phyloP scores from a whole-genome alignment of 805 yeast genomes.

The Blastobotrys americana region DNA sequence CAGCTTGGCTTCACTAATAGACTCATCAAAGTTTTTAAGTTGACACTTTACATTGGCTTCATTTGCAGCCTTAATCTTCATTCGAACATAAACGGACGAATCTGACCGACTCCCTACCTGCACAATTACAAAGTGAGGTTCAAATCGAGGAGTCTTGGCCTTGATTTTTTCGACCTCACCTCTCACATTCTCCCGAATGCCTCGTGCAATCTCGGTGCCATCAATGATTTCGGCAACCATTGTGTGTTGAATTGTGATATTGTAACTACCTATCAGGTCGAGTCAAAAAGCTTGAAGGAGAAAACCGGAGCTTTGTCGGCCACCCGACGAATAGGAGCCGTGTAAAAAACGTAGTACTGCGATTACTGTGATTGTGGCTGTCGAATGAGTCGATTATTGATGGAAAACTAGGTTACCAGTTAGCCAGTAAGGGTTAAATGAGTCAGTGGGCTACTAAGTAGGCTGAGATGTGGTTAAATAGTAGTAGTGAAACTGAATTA shows the following conservation, averaged over 20 bases:
- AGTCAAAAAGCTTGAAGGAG: no score
- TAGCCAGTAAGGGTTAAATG: no score
- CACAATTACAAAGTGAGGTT: constrained; percentile 72
- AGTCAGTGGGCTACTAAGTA: no score
- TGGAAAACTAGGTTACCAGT: no score
- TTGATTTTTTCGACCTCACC: constrained; percentile 44
- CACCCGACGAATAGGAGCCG: no score
- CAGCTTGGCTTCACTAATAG: constrained; percentile 49
- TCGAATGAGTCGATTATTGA: no score
- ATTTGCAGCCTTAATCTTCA: constrained; percentile 82
- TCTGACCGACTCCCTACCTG: constrained; percentile 92
- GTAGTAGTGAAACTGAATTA: no score
- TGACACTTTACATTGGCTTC: constrained; percentile 72
- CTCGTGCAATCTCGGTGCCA: constrained; percentile 50
- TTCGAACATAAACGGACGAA: constrained; percentile 83
- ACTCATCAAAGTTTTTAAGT: constrained; percentile 56
- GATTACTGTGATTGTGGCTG: no score
- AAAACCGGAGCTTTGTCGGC: no score
- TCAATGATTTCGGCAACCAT: constrained; percentile 37
- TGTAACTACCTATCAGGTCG: not conserved
- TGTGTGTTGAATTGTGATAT: not conserved
- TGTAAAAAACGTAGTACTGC: no score
- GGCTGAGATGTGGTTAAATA: no score
- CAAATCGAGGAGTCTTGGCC: constrained; percentile 41
- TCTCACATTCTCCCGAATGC: constrained; percentile 45